Base-by-base conservation (phyloP, 169 alveolate species). In the Babesia ovata region DNA sequence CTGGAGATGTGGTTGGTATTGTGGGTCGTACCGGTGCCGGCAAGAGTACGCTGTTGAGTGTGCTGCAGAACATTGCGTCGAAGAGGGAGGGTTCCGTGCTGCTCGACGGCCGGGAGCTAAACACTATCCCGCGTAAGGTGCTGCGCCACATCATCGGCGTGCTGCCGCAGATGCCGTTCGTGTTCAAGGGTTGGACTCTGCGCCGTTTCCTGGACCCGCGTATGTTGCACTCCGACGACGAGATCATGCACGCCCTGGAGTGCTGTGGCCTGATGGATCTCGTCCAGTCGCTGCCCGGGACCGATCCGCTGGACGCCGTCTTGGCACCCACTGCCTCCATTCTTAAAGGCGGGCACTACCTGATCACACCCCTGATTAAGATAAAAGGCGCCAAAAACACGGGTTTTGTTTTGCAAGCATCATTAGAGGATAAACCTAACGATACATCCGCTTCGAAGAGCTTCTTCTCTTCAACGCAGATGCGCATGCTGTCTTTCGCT, bases 401-500 rank as follows among this genome's bases (percentile, higher is more conserved):
- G 29, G 28, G 78, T 36, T 17, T 24, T 24, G 39, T 33, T 61
- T 16, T 61, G 16, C 24, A 42, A 50, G 54, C 54, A 6, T 56
- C 39, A 0, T 28, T 2, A 10, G 28, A 28, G 2, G 50, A 45
- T 0, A 28, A 63, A 22, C 61, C 29, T 17, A 33, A 33, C 39
- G 39, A 33, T 6, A 33, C 39, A 33, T 4, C 39, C 6, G 6
- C 39, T 2, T 17, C 29, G 21, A 36, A 58, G 39, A 21, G 21
- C n/a, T 44, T 46, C 16, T 22, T 79, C 26, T 71, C 84, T 6
- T 53, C 39, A 26, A 26, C 73, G 19, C 88, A 79, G 59, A 81
- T 91, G 59, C 79, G 96, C 16, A 82, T 70, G 59, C 71, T 91
- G 29, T 77, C 94, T 4, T 63, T 92, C 24, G 95, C 91, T 13